A percentile compares a stretch with the other conserved stretches of the same genome.
Conservation (phyloP, 176 grass and related monocot genomes). For the Bolboschoenus planiculmis region DNA sequence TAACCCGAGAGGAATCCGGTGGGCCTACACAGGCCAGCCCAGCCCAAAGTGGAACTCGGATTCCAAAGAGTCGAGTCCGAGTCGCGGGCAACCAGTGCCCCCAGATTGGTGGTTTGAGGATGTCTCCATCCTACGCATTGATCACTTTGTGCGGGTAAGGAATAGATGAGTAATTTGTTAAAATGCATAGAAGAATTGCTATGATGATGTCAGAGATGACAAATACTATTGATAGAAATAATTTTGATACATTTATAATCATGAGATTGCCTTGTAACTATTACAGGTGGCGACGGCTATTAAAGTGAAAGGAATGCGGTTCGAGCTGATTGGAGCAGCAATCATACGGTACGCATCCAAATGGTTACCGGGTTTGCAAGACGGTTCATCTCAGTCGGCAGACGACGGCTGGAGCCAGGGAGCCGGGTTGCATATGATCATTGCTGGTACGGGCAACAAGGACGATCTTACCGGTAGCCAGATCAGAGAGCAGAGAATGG, state of each 20-base stretch:
- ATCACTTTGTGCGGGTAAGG: slow-evolving; percentile 72
- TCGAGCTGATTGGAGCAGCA: slow-evolving; percentile 77
- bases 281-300: slow-evolving; percentile 63
- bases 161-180: no score
- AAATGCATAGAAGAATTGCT: background rate
- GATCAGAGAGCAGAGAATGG: slow-evolving; percentile 85
- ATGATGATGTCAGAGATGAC: background rate
- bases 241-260: background rate
- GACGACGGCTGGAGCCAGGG: slow-evolving; percentile 36
- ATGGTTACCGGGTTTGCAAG: slow-evolving; percentile 76
- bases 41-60: slow-evolving; percentile 74
- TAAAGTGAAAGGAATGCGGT: slow-evolving; percentile 97
- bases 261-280: background rate
- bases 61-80: slow-evolving; percentile 79
- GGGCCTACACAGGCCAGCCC: slow-evolving; percentile 65
- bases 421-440: slow-evolving; percentile 67
- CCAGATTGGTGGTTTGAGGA: slow-evolving; percentile 99
- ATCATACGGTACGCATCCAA: slow-evolving; percentile 84
- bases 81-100: slow-evolving; percentile 49
- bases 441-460: slow-evolving; percentile 44
- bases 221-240: background rate
- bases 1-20: slow-evolving; percentile 74
- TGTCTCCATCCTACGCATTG: slow-evolving; percentile 74
- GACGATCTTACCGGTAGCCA: slow-evolving; percentile 42
- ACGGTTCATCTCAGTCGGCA: slow-evolving; percentile 24